phyloP scores from a whole-genome alignment of 2,329 filamentous ascomycete species.

The Pseudogymnoascus sp. region DNA sequence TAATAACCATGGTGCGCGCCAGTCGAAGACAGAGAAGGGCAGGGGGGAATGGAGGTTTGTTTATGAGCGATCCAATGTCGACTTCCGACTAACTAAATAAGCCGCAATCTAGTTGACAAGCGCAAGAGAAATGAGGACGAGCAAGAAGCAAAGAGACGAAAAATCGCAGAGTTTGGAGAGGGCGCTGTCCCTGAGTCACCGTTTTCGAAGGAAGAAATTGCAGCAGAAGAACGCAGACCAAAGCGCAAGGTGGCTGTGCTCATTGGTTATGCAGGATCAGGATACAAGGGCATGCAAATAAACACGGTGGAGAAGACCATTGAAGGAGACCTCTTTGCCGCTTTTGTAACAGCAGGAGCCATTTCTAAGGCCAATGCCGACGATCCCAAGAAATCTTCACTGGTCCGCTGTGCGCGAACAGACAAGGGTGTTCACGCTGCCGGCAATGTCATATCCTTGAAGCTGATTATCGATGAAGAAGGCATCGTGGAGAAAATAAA shows the following conservation, averaged over 20 bases:
- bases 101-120: constrained; percentile 44
- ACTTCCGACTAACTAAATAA: constrained; percentile 42
- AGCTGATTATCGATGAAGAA: constrained; percentile 88
- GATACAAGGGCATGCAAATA: constrained; percentile 97
- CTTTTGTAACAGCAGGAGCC: constrained; percentile 82
- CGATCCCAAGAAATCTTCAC: constrained; percentile 90
- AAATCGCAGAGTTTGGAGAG: constrained; percentile 37
- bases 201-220: constrained; percentile 75
- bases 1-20: constrained; percentile 31
- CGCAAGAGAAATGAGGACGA: constrained; percentile 42
- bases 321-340: constrained; percentile 87
- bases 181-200: constrained; percentile 32
- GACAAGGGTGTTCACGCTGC: constrained; percentile 97
- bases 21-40: constrained; percentile 61
- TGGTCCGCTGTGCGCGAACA: constrained; percentile 88
- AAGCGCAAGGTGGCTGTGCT: constrained; percentile 96
- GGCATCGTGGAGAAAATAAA: constrained; percentile 91
- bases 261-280: constrained; percentile 91
- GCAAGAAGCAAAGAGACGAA: constrained; percentile 48
- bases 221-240: constrained; percentile 74
- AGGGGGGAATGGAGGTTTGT: constrained; percentile 57
- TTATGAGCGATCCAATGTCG: constrained; percentile 5
- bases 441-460: constrained; percentile 89
- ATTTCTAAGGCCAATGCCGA: constrained; percentile 96
- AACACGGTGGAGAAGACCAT: constrained; percentile 79